phyloP scores from a whole-genome alignment of 176 grass and related monocot species.

The Aegilops sharonensis region DNA sequence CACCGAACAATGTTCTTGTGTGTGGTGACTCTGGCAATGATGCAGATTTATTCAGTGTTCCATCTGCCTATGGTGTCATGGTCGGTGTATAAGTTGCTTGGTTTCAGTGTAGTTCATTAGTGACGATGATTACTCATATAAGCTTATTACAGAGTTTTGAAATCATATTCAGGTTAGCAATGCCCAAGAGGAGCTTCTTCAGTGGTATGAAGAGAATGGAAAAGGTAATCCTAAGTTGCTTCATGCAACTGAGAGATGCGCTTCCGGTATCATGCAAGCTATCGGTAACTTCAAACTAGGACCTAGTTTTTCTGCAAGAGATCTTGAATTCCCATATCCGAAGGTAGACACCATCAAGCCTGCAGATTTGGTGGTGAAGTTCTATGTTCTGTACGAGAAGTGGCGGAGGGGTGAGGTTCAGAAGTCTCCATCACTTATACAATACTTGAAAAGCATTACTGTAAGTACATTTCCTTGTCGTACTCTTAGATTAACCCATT shows the following conservation, averaged over 20 bases:
- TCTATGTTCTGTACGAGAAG: conserved; percentile 81
- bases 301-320: conserved; percentile 62
- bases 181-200: conserved; percentile 81
- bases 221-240: conserved; percentile 55
- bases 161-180: conserved; percentile 76
- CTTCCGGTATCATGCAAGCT: conserved; percentile 79
- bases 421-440: conserved; percentile 53
- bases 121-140: neutral
- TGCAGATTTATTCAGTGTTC: conserved; percentile 83
- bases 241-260: conserved; percentile 78
- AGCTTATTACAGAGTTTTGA: conserved; percentile 34
- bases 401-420: conserved; percentile 63
- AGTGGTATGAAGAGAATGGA: conserved; percentile 80
- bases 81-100: conserved; percentile 41
- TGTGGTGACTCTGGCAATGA: conserved; percentile 94
- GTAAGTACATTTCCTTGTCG: conserved; percentile 50
- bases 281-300: conserved; percentile 72
- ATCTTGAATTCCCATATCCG: conserved; percentile 48
- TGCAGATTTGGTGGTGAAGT: conserved; percentile 57
- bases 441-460: conserved; percentile 56
- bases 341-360: conserved; percentile 53
- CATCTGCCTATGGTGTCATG: conserved; percentile 77
- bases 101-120: conserved; percentile 4
- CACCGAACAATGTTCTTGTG: conserved; percentile 71
- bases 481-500: neutral